Percentiles rank a stretch among this genome's conserved stretches.
These are phyloP conservation scores for Tetrahymena thermophila DNA, from an alignment of 73 alveolate genomes.

Conservation along the genomic window DNA sequence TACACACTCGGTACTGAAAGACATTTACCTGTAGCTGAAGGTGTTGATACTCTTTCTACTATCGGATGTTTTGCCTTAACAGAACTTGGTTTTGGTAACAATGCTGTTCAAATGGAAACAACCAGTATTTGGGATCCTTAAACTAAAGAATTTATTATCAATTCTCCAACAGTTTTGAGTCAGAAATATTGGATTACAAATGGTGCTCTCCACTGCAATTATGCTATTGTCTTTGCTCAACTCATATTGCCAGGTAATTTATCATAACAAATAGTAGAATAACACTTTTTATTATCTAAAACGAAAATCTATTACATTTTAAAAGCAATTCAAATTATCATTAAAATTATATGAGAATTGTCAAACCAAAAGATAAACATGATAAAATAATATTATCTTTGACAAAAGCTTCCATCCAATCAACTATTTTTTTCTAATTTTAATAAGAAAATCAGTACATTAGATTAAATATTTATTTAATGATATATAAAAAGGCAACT, in stretches of 20 bases:
- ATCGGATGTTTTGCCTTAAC: slow-evolving; percentile 47
- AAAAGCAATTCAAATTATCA: too few relatives aligned
- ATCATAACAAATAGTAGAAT: neutral
- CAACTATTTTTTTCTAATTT: too few relatives aligned
- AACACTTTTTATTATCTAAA: neutral
- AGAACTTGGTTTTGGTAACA: slow-evolving; percentile 47
- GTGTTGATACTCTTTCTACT: slow-evolving; percentile 24
- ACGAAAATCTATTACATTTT: too few relatives aligned
- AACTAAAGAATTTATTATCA: slow-evolving; percentile 37
- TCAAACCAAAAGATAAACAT: too few relatives aligned
- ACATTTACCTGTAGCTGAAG: slow-evolving; percentile 20
- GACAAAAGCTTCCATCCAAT: too few relatives aligned
- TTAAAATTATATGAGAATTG: too few relatives aligned
- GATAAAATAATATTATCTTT: neutral
- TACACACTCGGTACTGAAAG: slow-evolving; percentile 39
- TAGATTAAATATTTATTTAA: neutral
- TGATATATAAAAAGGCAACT: neutral
- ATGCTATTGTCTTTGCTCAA: slow-evolving; percentile 44
- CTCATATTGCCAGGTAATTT: slow-evolving; percentile 17
- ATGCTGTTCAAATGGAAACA: slow-evolving; percentile 50
- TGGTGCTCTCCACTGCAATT: slow-evolving; percentile 42
- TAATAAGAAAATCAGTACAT: too few relatives aligned
- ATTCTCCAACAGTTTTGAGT: slow-evolving; percentile 33
- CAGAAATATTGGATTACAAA: slow-evolving; percentile 49
- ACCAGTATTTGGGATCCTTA: slow-evolving; percentile 21